Evolutionary conservation across 306 rosid genomes (phyloP).

Genomic region (Begonia peltatifolia): DNA sequence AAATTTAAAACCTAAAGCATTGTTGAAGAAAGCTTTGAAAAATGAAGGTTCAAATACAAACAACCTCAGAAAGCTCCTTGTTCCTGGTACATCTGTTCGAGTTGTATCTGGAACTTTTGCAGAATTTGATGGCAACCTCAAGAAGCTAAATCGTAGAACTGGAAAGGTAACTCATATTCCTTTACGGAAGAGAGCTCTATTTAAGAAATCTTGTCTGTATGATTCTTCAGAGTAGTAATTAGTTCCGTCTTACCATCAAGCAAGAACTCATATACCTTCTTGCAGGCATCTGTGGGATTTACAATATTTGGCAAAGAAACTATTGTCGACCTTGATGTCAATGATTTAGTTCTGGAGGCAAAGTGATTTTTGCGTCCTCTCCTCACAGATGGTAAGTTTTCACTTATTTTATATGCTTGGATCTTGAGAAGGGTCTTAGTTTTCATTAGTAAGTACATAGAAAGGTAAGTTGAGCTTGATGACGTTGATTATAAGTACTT

Average conservation of each 20-base stretch:
- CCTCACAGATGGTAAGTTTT: slow-evolving; percentile 23
- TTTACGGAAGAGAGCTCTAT: background rate
- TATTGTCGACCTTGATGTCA: slow-evolving; percentile 45
- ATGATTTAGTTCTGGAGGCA: slow-evolving; percentile 41
- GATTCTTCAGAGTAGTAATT: background rate
- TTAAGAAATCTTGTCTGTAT: background rate
- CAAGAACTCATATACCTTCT: background rate
- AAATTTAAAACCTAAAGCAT: slow-evolving; percentile 36
- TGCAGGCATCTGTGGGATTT: slow-evolving; percentile 87
- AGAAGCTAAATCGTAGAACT: slow-evolving; percentile 63
- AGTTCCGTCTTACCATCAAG: background rate
- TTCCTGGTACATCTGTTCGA: slow-evolving; percentile 47
- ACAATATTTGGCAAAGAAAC: slow-evolving; percentile 82
- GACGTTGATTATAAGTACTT: no score
- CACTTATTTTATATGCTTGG: no score
- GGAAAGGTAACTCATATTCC: slow-evolving; percentile 40
- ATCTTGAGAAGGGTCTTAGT: no score
- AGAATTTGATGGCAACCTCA: slow-evolving; percentile 61
- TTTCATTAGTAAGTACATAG: no score
- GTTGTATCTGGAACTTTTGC: slow-evolving; percentile 65
- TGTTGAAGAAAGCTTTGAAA: slow-evolving; percentile 17
- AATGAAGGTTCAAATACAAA: no score
- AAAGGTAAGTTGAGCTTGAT: no score
- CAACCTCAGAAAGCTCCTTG: slow-evolving; percentile 14
- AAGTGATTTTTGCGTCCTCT: slow-evolving; percentile 15